Conservation (phyloP, 2,329 filamentous ascomycete genomes). For the Lasiodiplodia sp. region DNA sequence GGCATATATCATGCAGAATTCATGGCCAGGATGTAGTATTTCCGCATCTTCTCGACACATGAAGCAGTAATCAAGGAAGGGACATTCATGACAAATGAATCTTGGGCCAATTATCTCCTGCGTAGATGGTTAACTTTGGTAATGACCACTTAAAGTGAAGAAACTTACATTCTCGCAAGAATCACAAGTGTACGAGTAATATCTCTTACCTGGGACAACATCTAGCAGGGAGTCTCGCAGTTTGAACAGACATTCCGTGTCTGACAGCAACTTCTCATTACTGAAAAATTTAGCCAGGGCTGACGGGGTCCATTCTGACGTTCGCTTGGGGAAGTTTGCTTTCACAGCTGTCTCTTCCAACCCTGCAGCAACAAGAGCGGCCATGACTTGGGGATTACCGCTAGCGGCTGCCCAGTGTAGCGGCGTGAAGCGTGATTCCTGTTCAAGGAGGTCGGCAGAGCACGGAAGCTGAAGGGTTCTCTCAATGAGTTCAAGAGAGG, state of each 20-base stretch:
- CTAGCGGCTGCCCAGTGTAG: background rate
- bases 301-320: background rate
- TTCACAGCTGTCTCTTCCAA: background rate
- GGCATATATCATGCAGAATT: background rate
- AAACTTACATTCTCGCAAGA: background rate
- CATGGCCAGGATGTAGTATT: background rate
- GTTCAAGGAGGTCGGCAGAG: background rate
- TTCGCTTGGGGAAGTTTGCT: background rate
- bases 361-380: background rate
- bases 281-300: background rate
- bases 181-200: background rate
- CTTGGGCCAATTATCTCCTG: background rate
- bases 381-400: background rate
- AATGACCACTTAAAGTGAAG: background rate
- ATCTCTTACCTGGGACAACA: background rate
- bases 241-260: background rate
- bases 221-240: no score
- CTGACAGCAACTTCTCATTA: background rate
- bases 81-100: background rate
- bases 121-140: accelerated
- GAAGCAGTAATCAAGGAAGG: background rate
- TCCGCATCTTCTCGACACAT: background rate
- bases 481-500: background rate
- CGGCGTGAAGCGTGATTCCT: background rate
- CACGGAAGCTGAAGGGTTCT: background rate